Evolutionary conservation across 331 rosid species (phyloP), one percentile per base, ranked within the genome.

Genomic region (Prunus yedoensis): DNA sequence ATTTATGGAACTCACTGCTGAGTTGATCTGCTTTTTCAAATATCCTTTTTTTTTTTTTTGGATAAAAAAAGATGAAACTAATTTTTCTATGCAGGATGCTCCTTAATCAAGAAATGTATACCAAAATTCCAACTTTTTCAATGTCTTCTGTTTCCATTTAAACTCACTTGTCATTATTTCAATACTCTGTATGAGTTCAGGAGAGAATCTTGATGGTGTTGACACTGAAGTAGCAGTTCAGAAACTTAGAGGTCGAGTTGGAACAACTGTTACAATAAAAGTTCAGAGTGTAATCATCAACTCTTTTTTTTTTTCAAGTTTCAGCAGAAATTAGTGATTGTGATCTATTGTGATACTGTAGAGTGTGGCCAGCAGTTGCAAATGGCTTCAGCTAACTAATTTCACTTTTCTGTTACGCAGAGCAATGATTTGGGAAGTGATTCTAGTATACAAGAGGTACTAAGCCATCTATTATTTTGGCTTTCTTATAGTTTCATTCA

Each of bases 181-280:
- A 79, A 74, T 53, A 66, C 41, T 30, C 73, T 73, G 15, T 74
- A 77, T 65, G 53, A 56, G 35, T 81, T 68, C 83, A 92, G 97
- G 97, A 74, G 97, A 90, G 82, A 84, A 79, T 76, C 85, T 94
- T 79, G 92, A 90, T 70, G 97, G 99, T 56, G 30, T 94, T 71
- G 91, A 69, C 79, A 84, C 93, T 78, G 99, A 94, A 83, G 81
- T 80, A 79, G 99, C 97, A 41, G 96, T 97, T 14, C 87, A 84
- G 74, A 94, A 82, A 78, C 93, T 94, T 56, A 85, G 99, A 85
- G 99, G 99, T 49, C 88, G 78, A 30, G 96, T 95, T 50, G 99
- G 99, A 84, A 94, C 96, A 66, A 83, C 83, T 46, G 97, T 94
- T 20, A 88, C 87, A 68, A 84, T 94, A 67, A 94, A 90, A 90